Conservation (phyloP, 805 yeast species). For the Wickerhamomyces canadensis region DNA sequence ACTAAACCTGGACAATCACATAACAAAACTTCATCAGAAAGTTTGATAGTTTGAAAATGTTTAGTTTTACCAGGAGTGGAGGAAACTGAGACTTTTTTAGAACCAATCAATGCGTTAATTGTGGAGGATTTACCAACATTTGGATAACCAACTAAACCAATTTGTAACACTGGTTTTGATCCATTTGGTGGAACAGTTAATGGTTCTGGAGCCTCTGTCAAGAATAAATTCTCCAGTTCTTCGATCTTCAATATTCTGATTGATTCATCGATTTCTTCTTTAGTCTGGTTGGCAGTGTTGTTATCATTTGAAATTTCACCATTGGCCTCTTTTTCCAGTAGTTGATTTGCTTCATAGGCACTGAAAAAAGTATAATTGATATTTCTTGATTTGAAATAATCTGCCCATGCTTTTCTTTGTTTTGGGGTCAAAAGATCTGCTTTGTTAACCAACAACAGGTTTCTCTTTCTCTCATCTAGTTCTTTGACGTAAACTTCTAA, state of each 20-base stretch:
- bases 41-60: conserved; percentile 92
- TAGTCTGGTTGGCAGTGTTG: too few species aligned
- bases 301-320: conserved; percentile 25
- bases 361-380: conserved; percentile 89
- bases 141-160: conserved; percentile 97
- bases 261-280: conserved; percentile 33
- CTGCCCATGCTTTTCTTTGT: conserved; percentile 86
- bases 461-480: conserved; percentile 67
- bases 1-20: conserved; percentile 99
- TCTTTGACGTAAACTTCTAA: conserved; percentile 79
- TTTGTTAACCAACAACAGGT: conserved; percentile 82
- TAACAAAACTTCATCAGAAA: conserved; percentile 75
- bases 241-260: conserved; percentile 73
- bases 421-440: conserved; percentile 77
- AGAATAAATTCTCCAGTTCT: conserved; percentile 77
- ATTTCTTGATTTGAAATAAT: conserved; percentile 60
- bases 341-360: conserved; percentile 78
- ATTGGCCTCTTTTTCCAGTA: conserved; percentile 56
- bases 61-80: conserved; percentile 98
- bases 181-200: conserved; percentile 50
- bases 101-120: conserved; percentile 91
- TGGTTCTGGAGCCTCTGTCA: conserved; percentile 72
- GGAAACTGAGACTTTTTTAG: conserved; percentile 97
- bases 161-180: conserved; percentile 62
- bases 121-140: conserved; percentile 97